phyloP scores from a whole-genome alignment of 164 flowering plant species.

The Akebia trifoliata region DNA sequence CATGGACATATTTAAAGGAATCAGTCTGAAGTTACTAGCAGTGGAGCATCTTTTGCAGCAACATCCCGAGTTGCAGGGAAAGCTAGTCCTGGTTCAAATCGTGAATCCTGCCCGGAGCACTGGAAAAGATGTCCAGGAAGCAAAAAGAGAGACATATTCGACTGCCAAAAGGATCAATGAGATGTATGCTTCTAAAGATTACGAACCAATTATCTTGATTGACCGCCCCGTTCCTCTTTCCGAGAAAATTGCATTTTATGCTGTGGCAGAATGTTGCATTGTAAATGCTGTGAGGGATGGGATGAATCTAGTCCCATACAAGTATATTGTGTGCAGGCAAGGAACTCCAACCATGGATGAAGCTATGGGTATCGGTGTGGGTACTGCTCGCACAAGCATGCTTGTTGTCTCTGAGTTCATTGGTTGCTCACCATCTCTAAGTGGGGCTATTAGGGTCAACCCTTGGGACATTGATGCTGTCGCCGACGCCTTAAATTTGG shows the following conservation, averaged over 20 bases:
- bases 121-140: constrained; percentile 70
- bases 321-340: constrained; percentile 65
- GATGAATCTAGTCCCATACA: constrained; percentile 76
- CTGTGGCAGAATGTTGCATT: constrained; percentile 64
- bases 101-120: constrained; percentile 72
- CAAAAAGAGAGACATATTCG: constrained; percentile 45
- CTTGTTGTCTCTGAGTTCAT: constrained; percentile 71
- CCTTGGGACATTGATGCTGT: constrained; percentile 76
- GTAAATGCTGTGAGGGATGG: constrained; percentile 81
- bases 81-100: constrained; percentile 56
- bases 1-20: constrained; percentile 77
- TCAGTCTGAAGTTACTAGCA: constrained; percentile 57
- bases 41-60: constrained; percentile 53
- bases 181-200: constrained; percentile 38
- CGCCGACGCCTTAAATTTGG: constrained; percentile 63
- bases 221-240: constrained; percentile 52
- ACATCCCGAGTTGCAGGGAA: constrained; percentile 33
- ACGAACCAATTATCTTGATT: constrained; percentile 52
- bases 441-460: constrained; percentile 71
- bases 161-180: constrained; percentile 54
- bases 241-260: constrained; percentile 65
- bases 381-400: constrained; percentile 49
- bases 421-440: constrained; percentile 76
- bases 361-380: constrained; percentile 26
- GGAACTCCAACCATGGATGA: constrained; percentile 45